Conservation (phyloP, 371 early-diverging fungal genomes). For the Zopfochytrium polystomum region DNA sequence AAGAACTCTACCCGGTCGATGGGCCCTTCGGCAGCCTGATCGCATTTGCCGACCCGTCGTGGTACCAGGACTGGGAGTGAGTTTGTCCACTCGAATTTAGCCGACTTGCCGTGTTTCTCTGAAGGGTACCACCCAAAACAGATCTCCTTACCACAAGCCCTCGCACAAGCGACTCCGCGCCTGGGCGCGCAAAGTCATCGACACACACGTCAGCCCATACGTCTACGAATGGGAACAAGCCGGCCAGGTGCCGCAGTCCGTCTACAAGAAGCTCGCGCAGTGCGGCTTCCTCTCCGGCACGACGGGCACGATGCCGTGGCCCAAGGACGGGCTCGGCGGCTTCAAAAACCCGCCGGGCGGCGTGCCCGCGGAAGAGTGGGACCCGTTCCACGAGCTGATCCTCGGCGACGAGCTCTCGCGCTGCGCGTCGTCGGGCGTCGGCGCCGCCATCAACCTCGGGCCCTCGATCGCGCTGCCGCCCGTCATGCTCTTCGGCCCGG, state of each 20-base stretch:
- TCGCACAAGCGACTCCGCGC: constrained; percentile 38
- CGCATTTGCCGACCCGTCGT: constrained; percentile 65
- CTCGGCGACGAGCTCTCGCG: constrained; percentile 32
- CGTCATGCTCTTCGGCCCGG: constrained; percentile 34
- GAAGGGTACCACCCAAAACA: too few species aligned
- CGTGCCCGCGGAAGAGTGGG: constrained; percentile 33
- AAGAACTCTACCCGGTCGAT: constrained; percentile 12
- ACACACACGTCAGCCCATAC: constrained; percentile 46
- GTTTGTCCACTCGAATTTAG: constrained; percentile 53
- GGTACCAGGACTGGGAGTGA: constrained; percentile 54
- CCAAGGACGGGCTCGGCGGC: too few species aligned
- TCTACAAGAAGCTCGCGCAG: constrained; percentile 47
- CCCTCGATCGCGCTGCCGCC: constrained; percentile 45
- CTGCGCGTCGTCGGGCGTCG: constrained; percentile 17
- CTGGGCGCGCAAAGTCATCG: constrained; percentile 31
- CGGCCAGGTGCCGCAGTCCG: constrained; percentile 46
- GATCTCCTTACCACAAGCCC: constrained; percentile 35
- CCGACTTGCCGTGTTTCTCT: too few species aligned
- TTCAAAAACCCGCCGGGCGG: constrained; percentile 28
- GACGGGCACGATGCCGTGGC: constrained; percentile 14
- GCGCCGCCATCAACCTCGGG: constrained; percentile 16
- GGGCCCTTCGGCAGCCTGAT: constrained; percentile 32
- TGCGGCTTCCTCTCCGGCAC: constrained; percentile 37
- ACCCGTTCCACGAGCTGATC: constrained; percentile 43
- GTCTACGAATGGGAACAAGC: constrained; percentile 45